Base-by-base conservation (phyloP, 2,329 filamentous ascomycete species). In the Lojkania enalia region DNA sequence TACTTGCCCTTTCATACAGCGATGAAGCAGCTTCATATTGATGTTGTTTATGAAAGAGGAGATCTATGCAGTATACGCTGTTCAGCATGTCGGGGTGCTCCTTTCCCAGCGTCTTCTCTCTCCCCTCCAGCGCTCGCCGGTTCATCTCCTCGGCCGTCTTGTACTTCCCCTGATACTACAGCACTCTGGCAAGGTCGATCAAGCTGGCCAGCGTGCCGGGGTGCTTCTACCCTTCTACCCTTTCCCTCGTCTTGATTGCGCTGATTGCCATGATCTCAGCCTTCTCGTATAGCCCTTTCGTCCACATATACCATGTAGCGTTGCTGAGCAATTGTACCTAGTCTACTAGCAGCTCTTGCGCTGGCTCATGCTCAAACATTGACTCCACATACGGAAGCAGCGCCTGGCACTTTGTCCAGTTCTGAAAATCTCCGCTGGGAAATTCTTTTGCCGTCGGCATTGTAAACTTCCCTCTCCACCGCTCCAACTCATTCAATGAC, bases 381-480 rank as follows among this genome's bases (percentile, higher is more conserved):
- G n/a, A n/a, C n/a, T 27, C 23, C 23, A 27, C n/a, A 27, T 27
- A n/a, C n/a, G 23, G 23, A 9, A 27, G 7, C 23, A 27, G 23
- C 23, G 7, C 7, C 23, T 27, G 7, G n/a, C 23, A 27, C n/a
- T 27, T n/a, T n/a, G 7, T n/a, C 23, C 23, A 27, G 23, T 27
- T n/a, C n/a, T n/a, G 7, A 29, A 30, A 51, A 5, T 45, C 19
- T 5, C 37, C 41, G 15, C 2, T 37, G 6, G 54, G 52, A 6
- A 58, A 42, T 30, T 51, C 46, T 31, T 32, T 29, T 21, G 40
- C 39, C 38, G n/a, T n/a, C 23, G n/a, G 23, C 23, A 9, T n/a
- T 27, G n/a, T 9, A n/a, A 27, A 27, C 7, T 7, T n/a, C 23
- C 7, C n/a, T 27, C 23, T 27, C 49, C 45, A 59, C 29, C 41